Conservation (phyloP, 2,329 filamentous ascomycete species). For the Diaporthe ampelina region DNA sequence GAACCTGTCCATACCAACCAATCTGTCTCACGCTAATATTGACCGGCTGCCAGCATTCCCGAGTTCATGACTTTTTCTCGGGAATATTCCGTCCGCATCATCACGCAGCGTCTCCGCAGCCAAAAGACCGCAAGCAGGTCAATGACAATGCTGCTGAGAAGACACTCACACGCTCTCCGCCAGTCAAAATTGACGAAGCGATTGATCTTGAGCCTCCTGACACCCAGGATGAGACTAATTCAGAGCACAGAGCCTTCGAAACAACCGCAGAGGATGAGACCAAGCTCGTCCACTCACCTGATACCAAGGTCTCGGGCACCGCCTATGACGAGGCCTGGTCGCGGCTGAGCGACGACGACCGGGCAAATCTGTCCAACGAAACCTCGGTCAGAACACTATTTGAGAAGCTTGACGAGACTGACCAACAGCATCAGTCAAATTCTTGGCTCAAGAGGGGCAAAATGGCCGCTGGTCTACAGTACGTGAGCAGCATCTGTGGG, state of each 20-base stretch:
- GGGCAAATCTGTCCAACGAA: neutral
- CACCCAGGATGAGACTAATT: neutral
- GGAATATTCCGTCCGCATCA: neutral
- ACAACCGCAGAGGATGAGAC: neutral
- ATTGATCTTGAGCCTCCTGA: neutral
- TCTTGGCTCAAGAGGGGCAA: conserved; percentile 20
- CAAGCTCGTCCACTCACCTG: neutral
- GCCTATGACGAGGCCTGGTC: conserved; percentile 19
- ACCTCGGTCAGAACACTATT: neutral
- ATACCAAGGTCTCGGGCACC: neutral
- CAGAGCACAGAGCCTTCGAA: neutral
- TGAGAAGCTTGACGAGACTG: conserved; percentile 4
- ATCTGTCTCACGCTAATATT: neutral
- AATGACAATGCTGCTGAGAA: neutral
- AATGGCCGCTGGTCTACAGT: conserved; percentile 19
- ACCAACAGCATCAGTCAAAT: conserved; percentile 11
- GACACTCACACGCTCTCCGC: too few species aligned
- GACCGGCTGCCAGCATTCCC: neutral
- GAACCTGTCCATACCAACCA: too few species aligned
- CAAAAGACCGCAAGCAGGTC: neutral
- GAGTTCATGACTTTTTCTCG: neutral
- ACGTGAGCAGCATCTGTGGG: neutral
- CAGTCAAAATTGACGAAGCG: neutral
- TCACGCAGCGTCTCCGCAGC: conserved; percentile 1
- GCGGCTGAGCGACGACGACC: neutral